Evolutionary conservation across 1,284 basidiomycete species (phyloP).

Genomic region (Stereum hirsutum): DNA sequence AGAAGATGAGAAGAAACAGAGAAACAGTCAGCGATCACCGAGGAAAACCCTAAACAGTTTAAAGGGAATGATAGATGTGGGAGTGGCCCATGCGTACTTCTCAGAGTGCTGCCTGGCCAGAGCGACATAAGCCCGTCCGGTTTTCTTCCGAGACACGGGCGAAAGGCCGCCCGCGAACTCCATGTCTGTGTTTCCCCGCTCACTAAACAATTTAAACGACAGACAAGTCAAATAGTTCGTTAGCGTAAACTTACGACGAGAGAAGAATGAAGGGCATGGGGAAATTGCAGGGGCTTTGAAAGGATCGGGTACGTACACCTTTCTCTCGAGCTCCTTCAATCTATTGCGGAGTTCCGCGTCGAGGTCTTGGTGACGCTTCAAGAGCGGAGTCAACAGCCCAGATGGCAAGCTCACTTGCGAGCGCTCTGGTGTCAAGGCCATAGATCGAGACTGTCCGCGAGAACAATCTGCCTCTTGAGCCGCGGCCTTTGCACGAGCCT

Average conservation of each 20-base stretch:
- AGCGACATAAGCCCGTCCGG: slow-evolving; percentile 64
- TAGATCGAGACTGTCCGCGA: slow-evolving; percentile 8
- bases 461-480: slow-evolving; percentile 10
- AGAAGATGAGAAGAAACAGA: too few relatives aligned
- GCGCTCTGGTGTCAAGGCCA: slow-evolving; percentile 6
- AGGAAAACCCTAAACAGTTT: too few relatives aligned
- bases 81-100: slow-evolving; percentile 36
- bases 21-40: too few relatives aligned
- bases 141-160: slow-evolving; percentile 65
- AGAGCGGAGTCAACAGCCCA: slow-evolving; percentile 50
- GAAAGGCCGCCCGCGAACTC: slow-evolving; percentile 53
- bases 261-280: too few relatives aligned
- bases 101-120: slow-evolving; percentile 69
- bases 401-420: slow-evolving; percentile 29
- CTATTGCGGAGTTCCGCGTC: slow-evolving; percentile 56
- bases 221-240: slow-evolving; percentile 3
- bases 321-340: slow-evolving; percentile 59
- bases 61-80: neutral
- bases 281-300: too few relatives aligned
- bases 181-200: slow-evolving; percentile 47
- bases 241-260: too few relatives aligned
- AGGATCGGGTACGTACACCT: slow-evolving; percentile 61
- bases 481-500: slow-evolving; percentile 16
- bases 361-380: slow-evolving; percentile 53
- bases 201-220: slow-evolving; percentile 25